Base-by-base conservation (phyloP, 139 green algal species). In the Chlorella sp. region DNA sequence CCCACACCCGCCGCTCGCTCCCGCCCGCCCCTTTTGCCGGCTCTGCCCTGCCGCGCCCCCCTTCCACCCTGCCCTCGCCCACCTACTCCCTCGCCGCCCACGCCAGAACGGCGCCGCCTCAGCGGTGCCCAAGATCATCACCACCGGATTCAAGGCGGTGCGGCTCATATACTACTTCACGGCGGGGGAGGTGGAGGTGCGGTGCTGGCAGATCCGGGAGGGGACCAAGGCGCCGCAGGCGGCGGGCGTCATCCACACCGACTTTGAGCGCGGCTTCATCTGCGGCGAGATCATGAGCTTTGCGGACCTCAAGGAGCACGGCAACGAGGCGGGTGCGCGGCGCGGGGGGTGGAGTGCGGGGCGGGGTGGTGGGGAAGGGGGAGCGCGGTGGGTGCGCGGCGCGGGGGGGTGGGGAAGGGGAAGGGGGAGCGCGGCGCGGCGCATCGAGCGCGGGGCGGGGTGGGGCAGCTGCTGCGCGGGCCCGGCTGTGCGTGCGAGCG, bases 161-260 rank as follows among this genome's bases (percentile, higher is more conserved):
- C 86, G 98, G 66, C 86, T 99, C 36, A 99, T 99, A 80, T 99
- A 99, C 85, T 99, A 98, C 90, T 99, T 99, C 90, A 99, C 96
- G 8, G 93, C 93, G 15, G 96, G 96, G 11, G 77, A 87, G 40
- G 94, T 97, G 71, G 96, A 99, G 85, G 96, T 78, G 43, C 72
- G 72, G n/a, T 97, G 92, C 82, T 98, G 95, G 95, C 93, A 95
- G 77, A 96, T 98, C 80, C 85, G 87, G 27, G 91, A 94, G 69
- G 82, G 86, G 48, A 83, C 72, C 67, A 97, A 96, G 77, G 96
- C 96, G 53, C 96, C 96, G 15, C 89, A 94, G 86, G 96, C 94
- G 27, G 96, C 95, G 35, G 96, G 96, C 9, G 87, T 92, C 56
- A 99, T 99, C 78, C 96, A 99, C 81, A 91, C 87, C 4, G 96